phyloP scores from a whole-genome alignment of 1,284 basidiomycete genomes.

The Retiboletus fuscus region DNA sequence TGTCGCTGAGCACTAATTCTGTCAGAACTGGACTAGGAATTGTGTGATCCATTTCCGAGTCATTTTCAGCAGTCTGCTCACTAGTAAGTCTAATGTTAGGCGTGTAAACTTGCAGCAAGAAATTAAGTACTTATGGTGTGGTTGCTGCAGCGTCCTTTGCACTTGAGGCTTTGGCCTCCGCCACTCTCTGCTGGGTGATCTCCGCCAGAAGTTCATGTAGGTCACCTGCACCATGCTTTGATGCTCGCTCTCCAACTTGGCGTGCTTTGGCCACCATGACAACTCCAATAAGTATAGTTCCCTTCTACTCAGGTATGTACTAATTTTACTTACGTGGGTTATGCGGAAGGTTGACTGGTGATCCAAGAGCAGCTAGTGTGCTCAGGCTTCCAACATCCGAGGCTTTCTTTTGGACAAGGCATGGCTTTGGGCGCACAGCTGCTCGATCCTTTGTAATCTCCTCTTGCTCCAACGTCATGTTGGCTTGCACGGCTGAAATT shows the following conservation, averaged over 20 bases:
- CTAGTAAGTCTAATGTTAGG: no score
- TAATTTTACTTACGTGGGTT: not conserved
- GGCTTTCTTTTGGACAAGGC: not conserved
- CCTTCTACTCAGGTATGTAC: no score
- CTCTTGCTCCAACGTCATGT: slow-evolving; percentile 1
- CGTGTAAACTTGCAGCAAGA: no score
- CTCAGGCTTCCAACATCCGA: no score
- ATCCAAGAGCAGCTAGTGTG: not conserved
- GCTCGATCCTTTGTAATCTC: not conserved
- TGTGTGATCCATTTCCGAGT: no score
- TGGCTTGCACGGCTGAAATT: slow-evolving; percentile 1
- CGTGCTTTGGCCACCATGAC: no score
- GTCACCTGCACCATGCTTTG: not conserved
- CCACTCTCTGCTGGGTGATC: not conserved
- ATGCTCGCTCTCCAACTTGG: not conserved
- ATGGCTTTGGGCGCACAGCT: not conserved
- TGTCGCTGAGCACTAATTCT: not conserved
- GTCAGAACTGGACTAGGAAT: not conserved
- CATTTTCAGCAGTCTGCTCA: no score
- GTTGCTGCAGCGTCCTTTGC: no score
- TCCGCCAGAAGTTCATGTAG: not conserved
- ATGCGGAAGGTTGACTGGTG: not conserved
- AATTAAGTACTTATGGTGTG: no score
- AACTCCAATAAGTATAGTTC: no score
- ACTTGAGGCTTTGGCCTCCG: not conserved